Base-by-base conservation (phyloP, 23 red algal species). In the Gracilaria gracilis region DNA sequence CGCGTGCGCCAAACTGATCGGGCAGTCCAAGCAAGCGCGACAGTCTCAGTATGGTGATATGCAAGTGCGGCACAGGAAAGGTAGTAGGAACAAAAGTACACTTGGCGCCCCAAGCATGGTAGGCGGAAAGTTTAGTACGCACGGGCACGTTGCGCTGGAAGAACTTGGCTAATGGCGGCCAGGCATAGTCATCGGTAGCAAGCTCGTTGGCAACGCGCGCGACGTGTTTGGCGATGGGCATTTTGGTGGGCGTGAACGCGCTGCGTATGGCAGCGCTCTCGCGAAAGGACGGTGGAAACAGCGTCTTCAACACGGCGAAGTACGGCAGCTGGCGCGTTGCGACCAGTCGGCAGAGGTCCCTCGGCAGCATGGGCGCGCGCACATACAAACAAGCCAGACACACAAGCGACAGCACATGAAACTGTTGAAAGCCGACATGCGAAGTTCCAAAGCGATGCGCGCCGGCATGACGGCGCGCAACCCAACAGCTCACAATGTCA, bases 1-100 rank as follows among this genome's bases (percentile, higher is more conserved):
- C 85, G 24, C 85, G 40, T 11, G 67, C 67, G 21, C 85, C 85
- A 80, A 89, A 89, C 7, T 77, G 48, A 62, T 89, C 85, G 25
- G 67, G 50, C 12, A 77, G 28, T 0, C 85, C 85, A 25, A 89
- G 49, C 33, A 89, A 48, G n/a, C 85, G 67, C 36, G 53, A 79
- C 14, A 89, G 6, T 67, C 85, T 55, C 9, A 89, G 39, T 19
- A 89, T 32, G 0, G 85, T 79, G 11, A 89, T 33, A 15, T 55
- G 53, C 37, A 79, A 42, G 14, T 89, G 85, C 25, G 71, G 36
- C 24, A 89, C 53, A 4, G 85, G 85, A 44, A 89, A 89, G 0
- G 23, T 50, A 32, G 61, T 67, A 9, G 49, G 32, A 27, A 72
- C 37, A 33, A 83, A 83, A 20, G 67, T 73, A 1, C 24, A 15